Evolutionary conservation across 23 red algal genomes (phyloP).

Genomic region (Gracilariopsis chorda): DNA sequence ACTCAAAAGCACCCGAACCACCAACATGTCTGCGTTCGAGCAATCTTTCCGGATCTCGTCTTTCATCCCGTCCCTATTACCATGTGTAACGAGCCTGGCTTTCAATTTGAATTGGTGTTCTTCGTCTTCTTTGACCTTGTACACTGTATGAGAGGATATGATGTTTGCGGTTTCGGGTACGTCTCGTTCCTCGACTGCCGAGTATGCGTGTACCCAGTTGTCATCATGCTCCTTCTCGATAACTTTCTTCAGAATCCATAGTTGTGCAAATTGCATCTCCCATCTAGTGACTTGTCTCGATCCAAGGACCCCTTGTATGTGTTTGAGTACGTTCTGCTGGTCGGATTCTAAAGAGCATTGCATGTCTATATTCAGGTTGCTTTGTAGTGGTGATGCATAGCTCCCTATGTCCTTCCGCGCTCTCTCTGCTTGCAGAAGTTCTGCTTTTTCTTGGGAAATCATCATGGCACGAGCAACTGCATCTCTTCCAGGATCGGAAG

Average conservation of each 20-base stretch:
- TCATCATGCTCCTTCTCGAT: constrained; percentile 17
- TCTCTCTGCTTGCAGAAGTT: not conserved
- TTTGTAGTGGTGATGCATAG: not conserved
- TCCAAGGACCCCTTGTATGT: not conserved
- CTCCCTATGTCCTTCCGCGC: not conserved
- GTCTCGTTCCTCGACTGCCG: not conserved
- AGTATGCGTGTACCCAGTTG: constrained; percentile 23
- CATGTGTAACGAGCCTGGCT: not conserved
- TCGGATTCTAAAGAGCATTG: not conserved
- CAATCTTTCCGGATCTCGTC: not conserved
- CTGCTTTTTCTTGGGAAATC: too few relatives aligned
- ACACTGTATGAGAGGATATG: constrained; percentile 3
- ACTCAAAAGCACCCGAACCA: constrained; percentile 15
- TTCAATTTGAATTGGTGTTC: not conserved
- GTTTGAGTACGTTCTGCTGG: not conserved
- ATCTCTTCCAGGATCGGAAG: too few relatives aligned
- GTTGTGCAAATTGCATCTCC: not conserved
- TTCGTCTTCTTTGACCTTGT: constrained; percentile 23
- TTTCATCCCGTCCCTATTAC: not conserved
- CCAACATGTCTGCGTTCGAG: constrained; percentile 8
- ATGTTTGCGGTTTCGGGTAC: constrained; percentile 4
- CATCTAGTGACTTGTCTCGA: not conserved
- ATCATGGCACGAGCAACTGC: not conserved
- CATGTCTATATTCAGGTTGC: not conserved
- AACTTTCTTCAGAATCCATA: constrained; percentile 10